Conservation (phyloP, 805 yeast genomes). For the Teunomyces barrocoloradensis region DNA sequence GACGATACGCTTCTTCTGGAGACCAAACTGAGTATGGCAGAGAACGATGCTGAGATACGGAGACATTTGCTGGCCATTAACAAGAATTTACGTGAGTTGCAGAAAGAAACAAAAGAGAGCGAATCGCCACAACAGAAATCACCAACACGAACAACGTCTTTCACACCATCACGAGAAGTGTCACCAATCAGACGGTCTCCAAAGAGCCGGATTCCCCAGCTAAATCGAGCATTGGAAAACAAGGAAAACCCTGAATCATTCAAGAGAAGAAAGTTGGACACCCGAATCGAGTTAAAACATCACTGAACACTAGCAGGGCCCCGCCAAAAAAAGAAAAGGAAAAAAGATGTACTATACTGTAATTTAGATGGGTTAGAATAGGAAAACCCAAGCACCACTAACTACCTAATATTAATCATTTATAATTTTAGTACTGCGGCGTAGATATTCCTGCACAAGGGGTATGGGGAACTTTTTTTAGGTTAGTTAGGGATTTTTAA, state of each 20-base stretch:
- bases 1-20: conserved; percentile 3
- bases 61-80: not conserved
- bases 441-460: too few species aligned
- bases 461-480: too few species aligned
- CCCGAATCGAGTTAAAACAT: not conserved
- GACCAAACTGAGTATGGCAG: not conserved
- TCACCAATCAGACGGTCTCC: conserved; percentile 8
- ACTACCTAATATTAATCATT: not conserved
- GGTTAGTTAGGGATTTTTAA: too few species aligned
- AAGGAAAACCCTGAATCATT: conserved; percentile 7
- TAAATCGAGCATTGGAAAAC: conserved; percentile 5
- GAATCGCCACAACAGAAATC: not conserved
- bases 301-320: not conserved
- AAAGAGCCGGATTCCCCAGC: conserved; percentile 6
- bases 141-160: conserved; percentile 2
- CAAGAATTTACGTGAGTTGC: conserved; percentile 6
- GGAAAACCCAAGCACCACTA: not conserved
- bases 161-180: not conserved
- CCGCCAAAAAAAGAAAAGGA: too few species aligned
- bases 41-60: conserved; percentile 7
- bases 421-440: too few species aligned
- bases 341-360: conserved; percentile 4
- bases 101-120: not conserved
- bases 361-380: not conserved
- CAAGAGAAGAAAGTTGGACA: conserved; percentile 7